These are phyloP conservation scores for Solanum hybrid DNA, from an alignment of 305 asterid species.

Conservation along the genomic window DNA sequence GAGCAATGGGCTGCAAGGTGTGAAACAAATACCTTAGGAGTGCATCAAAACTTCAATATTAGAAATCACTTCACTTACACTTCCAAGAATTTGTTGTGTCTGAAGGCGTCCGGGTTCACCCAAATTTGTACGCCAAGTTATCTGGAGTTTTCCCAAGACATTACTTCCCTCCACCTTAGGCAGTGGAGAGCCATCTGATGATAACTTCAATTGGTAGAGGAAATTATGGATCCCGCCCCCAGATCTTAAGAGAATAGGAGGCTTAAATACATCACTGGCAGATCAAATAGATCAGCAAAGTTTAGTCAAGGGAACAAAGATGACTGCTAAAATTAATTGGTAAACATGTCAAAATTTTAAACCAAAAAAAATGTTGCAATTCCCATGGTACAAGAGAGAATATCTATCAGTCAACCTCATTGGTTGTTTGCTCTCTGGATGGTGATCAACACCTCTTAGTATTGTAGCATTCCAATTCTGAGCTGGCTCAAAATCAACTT, in stretches of 20 bases:
- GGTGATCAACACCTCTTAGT: conserved; percentile 45
- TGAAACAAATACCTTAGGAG: background rate
- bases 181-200: conserved; percentile 49
- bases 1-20: conserved; percentile 56
- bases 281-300: background rate
- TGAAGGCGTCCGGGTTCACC: conserved; percentile 99
- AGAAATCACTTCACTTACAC: conserved; percentile 50
- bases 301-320: background rate
- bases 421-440: conserved; percentile 30
- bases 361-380: background rate
- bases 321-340: conserved; percentile 7
- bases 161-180: conserved; percentile 78
- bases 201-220: conserved; percentile 68
- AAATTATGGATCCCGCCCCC: conserved; percentile 89
- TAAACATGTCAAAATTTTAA: background rate
- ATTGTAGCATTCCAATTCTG: conserved; percentile 70
- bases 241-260: conserved; percentile 71
- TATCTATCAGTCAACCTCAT: conserved; percentile 33
- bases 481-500: conserved; percentile 97
- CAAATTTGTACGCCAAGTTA: conserved; percentile 97
- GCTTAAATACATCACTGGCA: conserved; percentile 60
- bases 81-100: conserved; percentile 93
- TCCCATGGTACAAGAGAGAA: background rate
- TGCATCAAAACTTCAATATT: conserved; percentile 2
- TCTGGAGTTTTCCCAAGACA: conserved; percentile 91